Conservation (phyloP, 2,329 filamentous ascomycete species). For the Xylaria polymorpha region DNA sequence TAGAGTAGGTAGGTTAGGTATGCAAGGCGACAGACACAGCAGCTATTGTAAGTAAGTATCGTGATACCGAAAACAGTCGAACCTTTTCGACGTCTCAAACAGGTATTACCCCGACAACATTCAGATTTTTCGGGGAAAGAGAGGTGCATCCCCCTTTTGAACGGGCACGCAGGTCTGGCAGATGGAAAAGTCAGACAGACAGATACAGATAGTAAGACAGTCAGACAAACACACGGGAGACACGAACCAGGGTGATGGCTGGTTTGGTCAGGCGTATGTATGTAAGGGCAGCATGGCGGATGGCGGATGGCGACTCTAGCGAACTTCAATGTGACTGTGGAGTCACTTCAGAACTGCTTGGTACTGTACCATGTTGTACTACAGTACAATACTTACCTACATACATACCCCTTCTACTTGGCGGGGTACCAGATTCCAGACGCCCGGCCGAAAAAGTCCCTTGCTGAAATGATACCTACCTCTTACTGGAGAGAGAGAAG, state of each 20-base stretch:
- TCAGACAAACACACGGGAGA: slow-evolving; percentile 26
- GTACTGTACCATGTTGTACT: no score
- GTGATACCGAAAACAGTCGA: background rate
- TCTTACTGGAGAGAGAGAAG: no score
- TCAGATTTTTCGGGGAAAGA: background rate
- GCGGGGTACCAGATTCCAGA: slow-evolving; percentile 38
- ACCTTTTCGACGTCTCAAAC: background rate
- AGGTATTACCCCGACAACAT: background rate
- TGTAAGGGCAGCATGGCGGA: slow-evolving; percentile 14
- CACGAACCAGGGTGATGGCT: slow-evolving; percentile 24
- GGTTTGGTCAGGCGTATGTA: background rate
- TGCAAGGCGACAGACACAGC: background rate
- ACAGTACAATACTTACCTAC: no score
- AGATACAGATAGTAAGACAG: no score
- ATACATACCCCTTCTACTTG: slow-evolving; percentile 5
- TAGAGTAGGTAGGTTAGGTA: background rate
- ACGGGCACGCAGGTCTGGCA: background rate
- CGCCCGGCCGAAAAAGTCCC: slow-evolving; percentile 36
- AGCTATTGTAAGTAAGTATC: background rate
- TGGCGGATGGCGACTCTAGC: slow-evolving; percentile 9
- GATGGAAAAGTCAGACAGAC: background rate
- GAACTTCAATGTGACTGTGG: slow-evolving; percentile 21
- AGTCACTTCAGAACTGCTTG: slow-evolving; percentile 2
- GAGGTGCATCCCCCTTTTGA: slow-evolving; percentile 7
- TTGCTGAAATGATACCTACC: slow-evolving; percentile 26